These are phyloP conservation scores for Lepidium didymum DNA, from an alignment of 345 rosid genomes.

Conservation along the genomic window DNA sequence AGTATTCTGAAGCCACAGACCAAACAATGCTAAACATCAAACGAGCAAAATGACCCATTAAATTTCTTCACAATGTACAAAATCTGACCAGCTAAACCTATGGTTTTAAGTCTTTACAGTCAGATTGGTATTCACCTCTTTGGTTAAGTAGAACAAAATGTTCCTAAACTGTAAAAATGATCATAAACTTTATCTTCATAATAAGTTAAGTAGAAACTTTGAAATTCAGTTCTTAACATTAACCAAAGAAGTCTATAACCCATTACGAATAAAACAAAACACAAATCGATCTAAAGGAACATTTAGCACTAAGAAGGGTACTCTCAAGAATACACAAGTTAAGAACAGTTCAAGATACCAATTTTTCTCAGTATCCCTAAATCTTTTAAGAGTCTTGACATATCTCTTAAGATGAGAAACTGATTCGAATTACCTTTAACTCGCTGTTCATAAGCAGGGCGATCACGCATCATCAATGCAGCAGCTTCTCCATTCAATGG, in stretches of 20 bases:
- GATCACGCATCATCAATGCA: constrained; percentile 93
- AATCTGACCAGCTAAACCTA: not conserved
- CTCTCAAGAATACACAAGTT: not conserved
- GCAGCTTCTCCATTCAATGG: constrained; percentile 99
- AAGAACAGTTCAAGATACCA: not conserved
- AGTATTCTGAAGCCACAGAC: constrained; percentile 43
- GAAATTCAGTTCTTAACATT: not conserved
- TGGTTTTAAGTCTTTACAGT: not conserved
- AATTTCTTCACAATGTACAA: not conserved
- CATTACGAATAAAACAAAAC: not conserved
- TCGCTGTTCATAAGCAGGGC: constrained; percentile 63
- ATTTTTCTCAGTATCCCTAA: not conserved
- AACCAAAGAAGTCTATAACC: not conserved
- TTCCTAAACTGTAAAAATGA: not conserved
- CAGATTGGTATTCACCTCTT: not conserved
- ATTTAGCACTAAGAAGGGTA: not conserved
- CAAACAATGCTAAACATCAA: not conserved
- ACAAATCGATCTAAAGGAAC: not conserved
- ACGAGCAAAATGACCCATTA: not conserved
- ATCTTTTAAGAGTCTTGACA: not conserved
- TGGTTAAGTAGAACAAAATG: not conserved
- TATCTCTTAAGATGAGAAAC: not conserved
- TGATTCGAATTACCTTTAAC: constrained; percentile 58
- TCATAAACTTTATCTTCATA: not conserved
- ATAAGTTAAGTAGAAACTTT: too few relatives aligned